Evolutionary conservation across 331 rosid genomes (phyloP), one percentile per base, ranked within the genome.

Genomic region (Acacia pycnantha): DNA sequence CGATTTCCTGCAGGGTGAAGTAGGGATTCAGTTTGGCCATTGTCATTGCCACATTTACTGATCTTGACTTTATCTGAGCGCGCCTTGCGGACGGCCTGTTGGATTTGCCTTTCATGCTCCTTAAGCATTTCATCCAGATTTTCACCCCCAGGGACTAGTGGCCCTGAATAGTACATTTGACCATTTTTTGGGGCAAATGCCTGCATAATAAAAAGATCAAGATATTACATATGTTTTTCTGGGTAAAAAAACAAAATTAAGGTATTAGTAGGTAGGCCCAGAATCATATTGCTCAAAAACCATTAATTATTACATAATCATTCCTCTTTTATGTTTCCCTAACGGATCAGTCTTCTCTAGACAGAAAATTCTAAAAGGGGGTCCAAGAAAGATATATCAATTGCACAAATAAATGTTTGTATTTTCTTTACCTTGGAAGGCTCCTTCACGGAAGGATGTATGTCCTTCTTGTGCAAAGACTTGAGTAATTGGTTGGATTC

Each of bases 21-120:
- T 68, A 94, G 85, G 13, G 91, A 88, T 71, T 90, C 86, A 0
- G 91, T 85, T 76, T 84, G 92, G 77, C 87, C 87, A 65, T 78
- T 88, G 73, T 83, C 91, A 37, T 44, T 24, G 12, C 46, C 58
- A 1, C 78, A 75, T 78, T 83, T 88, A 61, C 87, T 86, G 59
- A 72, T 11, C 83, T 82, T 89, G 75, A 72, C 86, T 87, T 90
- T 94, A 65, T 88, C 95, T 19, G 78, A 15, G 31, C 90, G 91
- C 69, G 97, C 93, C 87, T 92, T 94, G 73, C 97, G 93, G 43
- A 90, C 90, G 11, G 94, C 97, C 59, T 82, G 85, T 84, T 90
- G 97, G 83, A 92, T 89, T 88, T 90, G 89, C 83, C 86, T 92
- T 86, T 94, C 97, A 8, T 92, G 94, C 87, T 92, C 93, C 86